Evolutionary conservation across 202 grass and related monocot genomes (phyloP), one percentile per base, ranked within the genome.

Genomic region (Hordeum pubiflorum): DNA sequence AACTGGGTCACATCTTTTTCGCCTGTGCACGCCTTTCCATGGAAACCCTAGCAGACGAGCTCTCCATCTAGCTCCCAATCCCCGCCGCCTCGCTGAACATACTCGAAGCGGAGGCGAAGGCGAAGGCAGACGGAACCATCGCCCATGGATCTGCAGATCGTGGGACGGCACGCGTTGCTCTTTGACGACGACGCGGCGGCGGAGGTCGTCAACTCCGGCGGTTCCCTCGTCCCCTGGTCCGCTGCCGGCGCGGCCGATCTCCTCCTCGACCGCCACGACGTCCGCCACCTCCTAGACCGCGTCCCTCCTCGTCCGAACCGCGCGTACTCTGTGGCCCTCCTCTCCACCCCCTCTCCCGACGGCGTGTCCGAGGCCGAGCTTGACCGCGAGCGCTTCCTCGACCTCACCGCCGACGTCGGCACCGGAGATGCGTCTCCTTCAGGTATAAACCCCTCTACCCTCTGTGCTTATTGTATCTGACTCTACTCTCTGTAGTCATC

Each of bases 191-290:
- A 98, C 64, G 74, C 85, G 14, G 77, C 74, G 31, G 90, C 95
- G 50, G 89, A 88, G 56, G 85, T 95, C 64, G 92, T 93, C 33
- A 88, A 93, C 87, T 87, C 88, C 29, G 71, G 80, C 58, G 86
- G 80, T 2, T 93, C 90, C 77, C 95, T 98, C 58, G 95, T 98
- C 12, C 92, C 92, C 23, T 98, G 90, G 88, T 82, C 84, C 36
- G 86, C 82, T 21, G 59, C 81, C 52, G 80, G 88, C 12, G 82
- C 95, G 10, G 55, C 80, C 20, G 70, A 89, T 72, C 92, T 93
- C 58, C 88, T 93, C 37, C 88, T 98, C 32, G 95, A 98, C 80
- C 95, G 92, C 69, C 87, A 98, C 52, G 95, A 98, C 74, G 92
- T 91, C 22, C 88, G 92, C 15, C 92, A 98, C 85, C 88, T 98